phyloP scores from a whole-genome alignment of 1,139 yeast genomes.

The Taphrina confusa region DNA sequence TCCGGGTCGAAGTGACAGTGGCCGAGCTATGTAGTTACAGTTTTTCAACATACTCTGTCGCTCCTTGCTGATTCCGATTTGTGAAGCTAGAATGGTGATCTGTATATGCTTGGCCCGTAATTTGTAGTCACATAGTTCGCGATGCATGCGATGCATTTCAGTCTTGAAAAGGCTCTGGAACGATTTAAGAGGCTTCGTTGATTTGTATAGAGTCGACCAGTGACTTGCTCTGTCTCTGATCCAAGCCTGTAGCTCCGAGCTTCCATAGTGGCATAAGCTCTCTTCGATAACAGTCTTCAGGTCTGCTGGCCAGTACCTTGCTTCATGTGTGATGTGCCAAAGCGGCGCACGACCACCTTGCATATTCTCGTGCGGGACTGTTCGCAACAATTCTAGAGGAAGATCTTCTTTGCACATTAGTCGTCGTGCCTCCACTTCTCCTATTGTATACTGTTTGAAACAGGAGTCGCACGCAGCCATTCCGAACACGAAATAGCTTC shows the following conservation, averaged over 20 bases:
- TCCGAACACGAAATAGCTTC: conserved; percentile 1
- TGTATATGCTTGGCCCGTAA: neutral
- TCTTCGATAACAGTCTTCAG: neutral
- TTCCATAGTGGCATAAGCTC: neutral
- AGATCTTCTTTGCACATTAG: neutral
- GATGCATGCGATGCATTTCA: neutral
- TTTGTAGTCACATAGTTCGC: neutral
- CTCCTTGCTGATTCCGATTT: neutral
- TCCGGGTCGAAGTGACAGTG: no score
- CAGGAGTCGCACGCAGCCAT: conserved; percentile 1
- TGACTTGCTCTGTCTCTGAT: neutral
- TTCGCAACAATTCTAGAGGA: neutral
- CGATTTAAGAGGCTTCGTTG: neutral
- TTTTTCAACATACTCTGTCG: neutral
- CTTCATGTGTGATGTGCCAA: neutral
- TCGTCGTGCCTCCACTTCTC: neutral
- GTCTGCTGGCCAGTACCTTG: conserved; percentile 3
- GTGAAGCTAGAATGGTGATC: neutral
- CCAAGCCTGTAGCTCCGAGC: neutral
- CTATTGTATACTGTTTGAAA: neutral
- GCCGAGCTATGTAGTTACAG: conserved; percentile 2
- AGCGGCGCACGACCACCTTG: conserved; percentile 4
- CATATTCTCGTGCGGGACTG: neutral
- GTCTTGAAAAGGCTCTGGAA: neutral
- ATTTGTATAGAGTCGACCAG: neutral